Conservation (phyloP, 208 protist species). For the Acanthamoeba castellanii region DNA sequence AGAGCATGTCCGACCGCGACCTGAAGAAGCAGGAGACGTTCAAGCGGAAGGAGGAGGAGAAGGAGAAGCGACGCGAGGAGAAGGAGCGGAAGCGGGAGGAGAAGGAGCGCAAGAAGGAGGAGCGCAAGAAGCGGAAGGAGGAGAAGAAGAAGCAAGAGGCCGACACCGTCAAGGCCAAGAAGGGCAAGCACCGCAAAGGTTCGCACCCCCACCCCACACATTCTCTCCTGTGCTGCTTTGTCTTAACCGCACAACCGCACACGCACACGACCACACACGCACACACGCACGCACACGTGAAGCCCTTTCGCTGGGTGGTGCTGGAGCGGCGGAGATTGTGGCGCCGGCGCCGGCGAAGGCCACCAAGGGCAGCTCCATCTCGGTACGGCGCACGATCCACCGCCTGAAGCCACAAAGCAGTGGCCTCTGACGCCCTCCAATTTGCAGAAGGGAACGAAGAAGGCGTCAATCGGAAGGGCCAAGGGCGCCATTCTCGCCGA, state of each 20-base stretch:
- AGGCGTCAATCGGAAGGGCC: neutral
- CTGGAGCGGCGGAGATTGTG: neutral
- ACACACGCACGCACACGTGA: neutral
- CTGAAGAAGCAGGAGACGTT: conserved; percentile 48
- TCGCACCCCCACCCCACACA: neutral
- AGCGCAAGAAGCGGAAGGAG: conserved; percentile 56
- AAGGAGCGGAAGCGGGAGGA: too few species aligned
- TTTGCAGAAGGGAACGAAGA: conserved; percentile 30
- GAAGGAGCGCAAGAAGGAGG: conserved; percentile 30
- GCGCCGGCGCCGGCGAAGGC: neutral
- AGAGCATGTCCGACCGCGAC: conserved; percentile 23
- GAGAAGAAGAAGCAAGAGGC: conserved; percentile 23
- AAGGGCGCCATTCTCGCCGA: neutral
- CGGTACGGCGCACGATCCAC: too few species aligned
- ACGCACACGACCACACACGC: too few species aligned
- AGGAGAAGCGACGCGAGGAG: too few species aligned
- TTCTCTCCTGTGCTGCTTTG: neutral
- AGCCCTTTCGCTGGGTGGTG: neutral
- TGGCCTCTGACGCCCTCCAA: neutral
- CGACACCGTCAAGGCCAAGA: neutral
- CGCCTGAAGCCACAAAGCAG: neutral
- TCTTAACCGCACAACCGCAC: neutral
- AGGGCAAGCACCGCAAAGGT: conserved; percentile 25
- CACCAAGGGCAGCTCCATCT: neutral
- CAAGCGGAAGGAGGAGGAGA: too few species aligned